A percentile compares a stretch with the other conserved stretches of the same genome.
phyloP scores from a whole-genome alignment of 805 yeast species.

The Zygosaccharomyces pseudorouxii region DNA sequence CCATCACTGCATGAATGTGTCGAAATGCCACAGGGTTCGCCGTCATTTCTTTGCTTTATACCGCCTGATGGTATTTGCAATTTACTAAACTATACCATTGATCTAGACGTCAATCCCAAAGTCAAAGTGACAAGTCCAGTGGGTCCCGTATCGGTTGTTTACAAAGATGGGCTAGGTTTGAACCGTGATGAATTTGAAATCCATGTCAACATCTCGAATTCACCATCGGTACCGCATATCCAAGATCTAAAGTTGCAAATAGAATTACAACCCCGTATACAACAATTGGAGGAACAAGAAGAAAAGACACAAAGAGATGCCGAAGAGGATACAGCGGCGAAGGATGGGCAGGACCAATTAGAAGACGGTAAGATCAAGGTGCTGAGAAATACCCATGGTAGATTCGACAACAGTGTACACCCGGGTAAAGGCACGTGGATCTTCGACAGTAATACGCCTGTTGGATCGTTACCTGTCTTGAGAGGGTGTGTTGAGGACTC shows the following conservation, averaged over 20 bases:
- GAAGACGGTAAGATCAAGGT: slow-evolving; percentile 44
- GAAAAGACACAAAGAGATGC: neutral
- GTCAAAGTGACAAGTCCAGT: slow-evolving; percentile 3
- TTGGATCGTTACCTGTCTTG: slow-evolving; percentile 65
- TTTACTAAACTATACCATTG: slow-evolving; percentile 60
- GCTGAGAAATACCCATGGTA: slow-evolving; percentile 70
- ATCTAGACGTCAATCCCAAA: slow-evolving; percentile 35
- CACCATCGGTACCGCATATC: slow-evolving; percentile 43
- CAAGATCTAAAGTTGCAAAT: slow-evolving; percentile 46
- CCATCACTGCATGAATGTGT: slow-evolving; percentile 74
- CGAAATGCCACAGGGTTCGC: slow-evolving; percentile 35
- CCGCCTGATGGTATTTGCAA: slow-evolving; percentile 84
- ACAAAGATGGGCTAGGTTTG: slow-evolving; percentile 34
- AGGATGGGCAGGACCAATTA: neutral
- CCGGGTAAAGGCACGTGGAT: slow-evolving; percentile 57
- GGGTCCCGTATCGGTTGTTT: slow-evolving; percentile 32
- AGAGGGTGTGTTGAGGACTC: slow-evolving; percentile 49
- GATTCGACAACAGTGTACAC: slow-evolving; percentile 49
- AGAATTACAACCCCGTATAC: slow-evolving; percentile 19
- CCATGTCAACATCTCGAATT: slow-evolving; percentile 33
- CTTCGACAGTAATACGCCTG: slow-evolving; percentile 50
- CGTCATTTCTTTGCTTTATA: slow-evolving; percentile 48
- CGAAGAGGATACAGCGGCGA: neutral
- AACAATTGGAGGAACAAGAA: neutral
- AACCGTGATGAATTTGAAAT: slow-evolving; percentile 40